Percentiles rank a stretch among this genome's conserved stretches.
These are phyloP conservation scores for Daphne laureola DNA, from an alignment of 441 rosid genomes.

Conservation along the genomic window DNA sequence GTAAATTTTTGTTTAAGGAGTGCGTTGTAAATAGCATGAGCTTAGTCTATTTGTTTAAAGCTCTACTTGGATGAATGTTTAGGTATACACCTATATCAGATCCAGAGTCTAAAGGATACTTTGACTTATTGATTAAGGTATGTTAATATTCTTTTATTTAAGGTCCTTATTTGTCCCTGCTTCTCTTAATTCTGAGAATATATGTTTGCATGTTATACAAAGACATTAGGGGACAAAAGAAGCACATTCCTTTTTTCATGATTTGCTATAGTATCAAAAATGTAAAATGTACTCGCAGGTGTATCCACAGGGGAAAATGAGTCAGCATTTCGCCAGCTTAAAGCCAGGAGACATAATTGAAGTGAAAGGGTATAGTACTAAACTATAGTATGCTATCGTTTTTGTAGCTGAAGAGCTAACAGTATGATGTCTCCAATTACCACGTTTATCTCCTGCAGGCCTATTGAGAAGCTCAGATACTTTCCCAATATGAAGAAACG, in stretches of 20 bases:
- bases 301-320: slow-evolving; percentile 97
- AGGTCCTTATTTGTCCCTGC: slow-evolving; percentile 1
- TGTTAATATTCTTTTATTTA: background rate
- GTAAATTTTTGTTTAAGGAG: too few species aligned
- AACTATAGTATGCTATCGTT: slow-evolving; percentile 2
- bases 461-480: slow-evolving; percentile 82
- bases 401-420: background rate
- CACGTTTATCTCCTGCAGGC: slow-evolving; percentile 51
- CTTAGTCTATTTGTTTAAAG: too few species aligned
- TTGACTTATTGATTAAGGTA: slow-evolving; percentile 92
- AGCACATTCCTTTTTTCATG: background rate
- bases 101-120: slow-evolving; percentile 78
- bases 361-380: slow-evolving; percentile 72
- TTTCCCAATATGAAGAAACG: slow-evolving; percentile 92
- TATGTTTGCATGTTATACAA: slow-evolving; percentile 1
- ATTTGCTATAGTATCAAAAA: background rate
- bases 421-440: slow-evolving; percentile 5
- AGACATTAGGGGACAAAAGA: background rate
- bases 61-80: slow-evolving; percentile 6
- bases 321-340: slow-evolving; percentile 94
- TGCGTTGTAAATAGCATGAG: too few species aligned
- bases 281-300: slow-evolving; percentile 39
- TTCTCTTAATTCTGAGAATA: slow-evolving; percentile 9
- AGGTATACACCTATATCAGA: slow-evolving; percentile 98
- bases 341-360: slow-evolving; percentile 90